phyloP scores from a whole-genome alignment of 305 asterid species.

The Fraxinus albicans region DNA sequence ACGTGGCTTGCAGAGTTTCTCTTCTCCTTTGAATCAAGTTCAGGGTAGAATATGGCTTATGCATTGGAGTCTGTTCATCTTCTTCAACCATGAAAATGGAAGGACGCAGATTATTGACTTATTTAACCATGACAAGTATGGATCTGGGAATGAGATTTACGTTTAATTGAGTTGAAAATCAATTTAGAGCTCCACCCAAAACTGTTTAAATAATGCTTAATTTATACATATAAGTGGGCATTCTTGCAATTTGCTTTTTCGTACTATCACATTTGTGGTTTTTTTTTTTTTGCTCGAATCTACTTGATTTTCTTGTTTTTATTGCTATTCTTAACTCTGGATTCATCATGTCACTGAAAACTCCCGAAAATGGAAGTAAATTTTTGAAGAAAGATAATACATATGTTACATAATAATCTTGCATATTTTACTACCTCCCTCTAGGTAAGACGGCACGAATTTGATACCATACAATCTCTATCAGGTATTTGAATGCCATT shows the following conservation, averaged over 20 bases:
- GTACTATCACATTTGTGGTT: not conserved
- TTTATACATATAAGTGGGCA: not conserved
- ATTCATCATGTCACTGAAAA: not conserved
- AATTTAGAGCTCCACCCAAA: not conserved
- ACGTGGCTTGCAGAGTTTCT: slow-evolving; percentile 62
- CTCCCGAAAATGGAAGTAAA: not conserved
- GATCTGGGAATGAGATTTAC: not conserved
- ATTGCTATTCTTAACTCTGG: not conserved
- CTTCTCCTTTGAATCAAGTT: slow-evolving; percentile 87
- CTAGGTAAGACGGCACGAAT: not conserved
- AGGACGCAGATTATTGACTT: slow-evolving; percentile 86
- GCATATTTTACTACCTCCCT: slow-evolving; percentile 1
- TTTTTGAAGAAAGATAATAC: not conserved
- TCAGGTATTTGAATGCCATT: slow-evolving; percentile 90
- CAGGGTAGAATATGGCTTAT: slow-evolving; percentile 93
- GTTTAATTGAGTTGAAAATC: not conserved
- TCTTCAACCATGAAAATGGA: slow-evolving; percentile 99
- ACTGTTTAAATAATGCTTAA: not conserved
- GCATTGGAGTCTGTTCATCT: slow-evolving; percentile 98
- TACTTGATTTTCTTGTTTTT: not conserved
- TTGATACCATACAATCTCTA: not conserved
- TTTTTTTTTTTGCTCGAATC: not conserved
- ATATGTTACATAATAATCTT: not conserved
- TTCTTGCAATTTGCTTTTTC: not conserved
- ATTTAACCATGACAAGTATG: slow-evolving; percentile 97